phyloP scores from a whole-genome alignment of 2,329 filamentous ascomycete species.

The Phyllosticta ampelicida region DNA sequence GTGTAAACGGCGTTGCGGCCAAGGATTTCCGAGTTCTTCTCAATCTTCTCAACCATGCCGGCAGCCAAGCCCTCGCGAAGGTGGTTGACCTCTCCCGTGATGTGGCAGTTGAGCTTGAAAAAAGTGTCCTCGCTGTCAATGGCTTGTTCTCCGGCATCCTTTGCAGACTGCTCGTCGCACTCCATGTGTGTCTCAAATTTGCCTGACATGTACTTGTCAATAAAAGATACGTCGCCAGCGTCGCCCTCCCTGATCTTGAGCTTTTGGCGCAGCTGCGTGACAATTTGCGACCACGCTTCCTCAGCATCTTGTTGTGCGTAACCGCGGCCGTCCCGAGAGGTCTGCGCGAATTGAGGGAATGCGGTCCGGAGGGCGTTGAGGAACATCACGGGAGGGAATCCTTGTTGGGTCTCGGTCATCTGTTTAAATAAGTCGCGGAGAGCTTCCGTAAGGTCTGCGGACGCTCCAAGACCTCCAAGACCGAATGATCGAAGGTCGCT shows the following conservation, averaged over 20 bases:
- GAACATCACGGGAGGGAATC: constrained; percentile 76
- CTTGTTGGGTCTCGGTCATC: constrained; percentile 80
- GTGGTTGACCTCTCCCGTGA: constrained; percentile 77
- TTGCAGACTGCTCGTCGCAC: constrained; percentile 72
- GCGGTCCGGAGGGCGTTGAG: constrained; percentile 65
- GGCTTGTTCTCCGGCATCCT: constrained; percentile 61
- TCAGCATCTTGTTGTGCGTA: constrained; percentile 98
- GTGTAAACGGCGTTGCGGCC: constrained; percentile 75
- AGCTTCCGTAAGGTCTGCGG: constrained; percentile 63
- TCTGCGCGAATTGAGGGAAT: constrained; percentile 91
- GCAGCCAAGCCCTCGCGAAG: constrained; percentile 77
- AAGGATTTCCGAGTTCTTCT: constrained; percentile 74
- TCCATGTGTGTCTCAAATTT: constrained; percentile 67
- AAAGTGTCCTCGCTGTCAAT: constrained; percentile 62
- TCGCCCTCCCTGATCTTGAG: constrained; percentile 51
- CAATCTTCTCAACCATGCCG: constrained; percentile 75
- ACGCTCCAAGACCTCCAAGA: constrained; percentile 46
- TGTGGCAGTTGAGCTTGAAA: constrained; percentile 93
- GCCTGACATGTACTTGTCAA: constrained; percentile 85
- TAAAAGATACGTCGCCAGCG: constrained; percentile 52
- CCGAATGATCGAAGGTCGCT: constrained; percentile 39
- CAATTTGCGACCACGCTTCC: constrained; percentile 94
- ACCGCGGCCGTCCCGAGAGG: constrained; percentile 66
- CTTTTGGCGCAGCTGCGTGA: constrained; percentile 71
- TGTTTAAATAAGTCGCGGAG: constrained; percentile 76